Evolutionary conservation across 1,284 basidiomycete genomes (phyloP).

Genomic region (Sphaerobolus stellatus): DNA sequence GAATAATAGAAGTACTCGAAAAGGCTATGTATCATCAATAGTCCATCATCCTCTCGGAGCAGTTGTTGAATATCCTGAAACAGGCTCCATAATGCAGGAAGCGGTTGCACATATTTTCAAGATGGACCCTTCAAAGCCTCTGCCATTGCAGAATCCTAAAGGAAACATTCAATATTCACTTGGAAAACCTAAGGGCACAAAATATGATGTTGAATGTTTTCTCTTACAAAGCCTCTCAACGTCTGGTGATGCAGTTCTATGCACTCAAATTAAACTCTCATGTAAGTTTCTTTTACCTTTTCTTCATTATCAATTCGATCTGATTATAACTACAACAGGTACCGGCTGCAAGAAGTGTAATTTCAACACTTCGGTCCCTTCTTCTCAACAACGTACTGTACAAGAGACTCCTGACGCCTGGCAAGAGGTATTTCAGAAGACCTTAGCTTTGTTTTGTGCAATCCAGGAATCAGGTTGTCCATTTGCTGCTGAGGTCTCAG

Average conservation of each 20-base stretch:
- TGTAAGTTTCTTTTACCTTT: not conserved
- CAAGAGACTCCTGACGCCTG: not conserved
- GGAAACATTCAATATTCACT: not conserved
- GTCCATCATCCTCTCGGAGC: not conserved
- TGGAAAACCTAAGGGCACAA: not conserved
- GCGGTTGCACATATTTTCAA: not conserved
- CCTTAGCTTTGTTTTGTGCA: conserved; percentile 21
- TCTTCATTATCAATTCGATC: not conserved
- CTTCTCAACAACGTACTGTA: not conserved
- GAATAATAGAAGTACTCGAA: not conserved
- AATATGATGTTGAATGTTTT: not conserved
- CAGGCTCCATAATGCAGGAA: not conserved
- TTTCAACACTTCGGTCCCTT: not conserved
- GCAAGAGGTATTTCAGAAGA: conserved; percentile 20
- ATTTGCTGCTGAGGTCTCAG: conserved; percentile 11
- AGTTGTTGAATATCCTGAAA: conserved; percentile 3
- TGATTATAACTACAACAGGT: not conserved
- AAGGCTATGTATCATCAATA: not conserved
- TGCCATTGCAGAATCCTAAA: not conserved
- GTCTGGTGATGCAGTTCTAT: not conserved
- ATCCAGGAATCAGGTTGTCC: conserved; percentile 18
- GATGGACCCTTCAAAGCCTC: not conserved
- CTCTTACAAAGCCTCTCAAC: not conserved
- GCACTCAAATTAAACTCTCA: not conserved
- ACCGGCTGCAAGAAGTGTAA: not conserved